Evolutionary conservation across 345 rosid species (phyloP).

Genomic region (Salix exigua): DNA sequence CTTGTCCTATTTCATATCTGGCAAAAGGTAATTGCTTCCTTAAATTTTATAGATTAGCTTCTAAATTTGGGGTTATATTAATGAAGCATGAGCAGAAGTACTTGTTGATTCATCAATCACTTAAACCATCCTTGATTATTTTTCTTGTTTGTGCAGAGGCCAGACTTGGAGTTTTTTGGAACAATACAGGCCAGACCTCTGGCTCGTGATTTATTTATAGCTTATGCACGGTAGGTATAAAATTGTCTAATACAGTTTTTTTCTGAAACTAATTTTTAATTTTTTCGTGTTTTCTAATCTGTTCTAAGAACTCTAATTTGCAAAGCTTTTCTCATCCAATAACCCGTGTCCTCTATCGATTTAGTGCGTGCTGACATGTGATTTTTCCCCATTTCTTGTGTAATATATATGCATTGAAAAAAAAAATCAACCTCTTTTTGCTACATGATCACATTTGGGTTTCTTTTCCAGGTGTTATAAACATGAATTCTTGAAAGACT

Average conservation of each 20-base stretch:
- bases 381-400: not conserved
- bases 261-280: not conserved
- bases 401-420: not conserved
- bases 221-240: constrained; percentile 61
- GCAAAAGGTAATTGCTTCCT: constrained; percentile 60
- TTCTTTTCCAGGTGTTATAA: constrained; percentile 63
- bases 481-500: constrained; percentile 90
- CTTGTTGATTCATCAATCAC: not conserved
- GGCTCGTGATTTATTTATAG: constrained; percentile 79
- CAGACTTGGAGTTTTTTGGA: constrained; percentile 77
- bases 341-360: not conserved
- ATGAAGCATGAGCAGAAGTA: not conserved
- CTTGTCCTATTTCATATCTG: constrained; percentile 94
- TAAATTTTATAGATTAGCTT: not conserved
- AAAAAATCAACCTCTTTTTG: not conserved
- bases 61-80: not conserved
- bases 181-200: constrained; percentile 79
- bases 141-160: constrained; percentile 55
- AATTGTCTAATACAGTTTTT: not conserved
- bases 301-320: not conserved
- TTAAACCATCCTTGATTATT: not conserved
- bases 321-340: not conserved
- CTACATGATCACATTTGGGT: not conserved
- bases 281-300: not conserved
- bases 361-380: not conserved